Conservation (phyloP, 345 rosid genomes). For the Populus tremula region DNA sequence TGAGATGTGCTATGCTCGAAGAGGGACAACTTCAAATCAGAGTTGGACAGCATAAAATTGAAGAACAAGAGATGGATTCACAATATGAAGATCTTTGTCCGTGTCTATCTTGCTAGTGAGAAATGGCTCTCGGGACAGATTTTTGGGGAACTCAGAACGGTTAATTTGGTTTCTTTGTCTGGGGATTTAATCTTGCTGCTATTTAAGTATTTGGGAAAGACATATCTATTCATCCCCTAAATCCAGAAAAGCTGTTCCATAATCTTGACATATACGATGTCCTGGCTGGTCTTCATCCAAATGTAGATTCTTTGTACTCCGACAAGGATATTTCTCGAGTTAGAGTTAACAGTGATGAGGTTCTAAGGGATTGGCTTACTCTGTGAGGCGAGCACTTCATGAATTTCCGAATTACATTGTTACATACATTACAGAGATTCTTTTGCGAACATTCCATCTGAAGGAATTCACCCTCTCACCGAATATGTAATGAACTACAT, state of each 20-base stretch:
- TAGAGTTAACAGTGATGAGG: conserved; percentile 52
- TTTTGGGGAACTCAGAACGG: conserved; percentile 47
- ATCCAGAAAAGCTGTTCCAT: conserved; percentile 67
- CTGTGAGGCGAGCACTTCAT: conserved; percentile 54
- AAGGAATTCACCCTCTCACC: conserved; percentile 67
- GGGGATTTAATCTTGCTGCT: conserved; percentile 81
- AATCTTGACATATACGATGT: conserved; percentile 85
- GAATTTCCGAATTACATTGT: conserved; percentile 35
- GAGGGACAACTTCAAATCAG: conserved; percentile 37
- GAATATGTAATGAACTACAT: conserved; percentile 81
- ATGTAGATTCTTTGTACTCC: conserved; percentile 49
- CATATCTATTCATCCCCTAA: conserved; percentile 66
- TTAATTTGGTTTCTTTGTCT: conserved; percentile 49
- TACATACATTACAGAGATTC: conserved; percentile 36
- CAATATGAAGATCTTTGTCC: conserved; percentile 59
- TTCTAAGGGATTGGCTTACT: conserved; percentile 58
- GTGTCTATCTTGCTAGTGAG: conserved; percentile 69
- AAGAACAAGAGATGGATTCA: conserved; percentile 86
- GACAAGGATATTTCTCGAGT: conserved; percentile 49
- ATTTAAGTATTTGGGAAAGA: conserved; percentile 74
- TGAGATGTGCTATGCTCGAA: conserved; percentile 52
- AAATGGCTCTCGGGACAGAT: conserved; percentile 60
- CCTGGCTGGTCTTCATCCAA: conserved; percentile 56
- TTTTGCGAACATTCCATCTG: too few relatives aligned
- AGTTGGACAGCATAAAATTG: conserved; percentile 62